phyloP scores from a whole-genome alignment of 352 stramenopile species.

The Thalassiosira mediterranea region DNA sequence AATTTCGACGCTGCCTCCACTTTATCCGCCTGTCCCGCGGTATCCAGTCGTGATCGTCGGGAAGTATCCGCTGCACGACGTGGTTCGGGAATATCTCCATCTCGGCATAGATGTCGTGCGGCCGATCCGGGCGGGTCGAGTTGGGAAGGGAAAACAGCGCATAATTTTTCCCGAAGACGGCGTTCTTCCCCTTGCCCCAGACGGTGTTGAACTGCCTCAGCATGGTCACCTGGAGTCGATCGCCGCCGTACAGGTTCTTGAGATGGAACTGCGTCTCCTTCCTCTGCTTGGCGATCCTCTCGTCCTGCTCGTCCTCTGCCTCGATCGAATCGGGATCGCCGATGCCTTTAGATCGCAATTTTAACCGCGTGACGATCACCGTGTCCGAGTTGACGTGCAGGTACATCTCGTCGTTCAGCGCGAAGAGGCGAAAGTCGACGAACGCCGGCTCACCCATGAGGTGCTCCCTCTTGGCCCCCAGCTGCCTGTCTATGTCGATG shows the following conservation, averaged over 20 bases:
- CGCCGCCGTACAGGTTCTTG: not conserved
- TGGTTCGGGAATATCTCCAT: conserved; percentile 7
- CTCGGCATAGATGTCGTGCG: conserved; percentile 15
- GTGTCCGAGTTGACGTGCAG: conserved; percentile 1
- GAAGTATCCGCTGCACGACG: conserved; percentile 4
- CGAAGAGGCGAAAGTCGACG: conserved; percentile 33
- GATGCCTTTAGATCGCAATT: not conserved
- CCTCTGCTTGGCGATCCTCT: conserved; percentile 17
- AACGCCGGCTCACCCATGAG: not conserved
- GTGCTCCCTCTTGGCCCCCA: not conserved
- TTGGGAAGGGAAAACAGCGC: conserved; percentile 10
- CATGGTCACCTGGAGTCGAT: conserved; percentile 2
- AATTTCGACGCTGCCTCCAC: conserved; percentile 1
- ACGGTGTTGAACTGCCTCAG: conserved; percentile 16
- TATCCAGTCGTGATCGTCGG: not conserved
- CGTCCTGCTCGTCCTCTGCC: not conserved
- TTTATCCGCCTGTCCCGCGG: not conserved
- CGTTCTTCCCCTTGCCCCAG: not conserved
- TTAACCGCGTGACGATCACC: not conserved
- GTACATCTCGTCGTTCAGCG: conserved; percentile 18
- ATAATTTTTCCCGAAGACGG: conserved; percentile 12
- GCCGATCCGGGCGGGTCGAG: not conserved
- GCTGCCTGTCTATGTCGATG: not conserved
- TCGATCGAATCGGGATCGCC: not conserved
- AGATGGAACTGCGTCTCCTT: too few species aligned